These are phyloP conservation scores for Wickerhamomyces mucosus DNA, from an alignment of 805 yeast species.

Conservation along the genomic window DNA sequence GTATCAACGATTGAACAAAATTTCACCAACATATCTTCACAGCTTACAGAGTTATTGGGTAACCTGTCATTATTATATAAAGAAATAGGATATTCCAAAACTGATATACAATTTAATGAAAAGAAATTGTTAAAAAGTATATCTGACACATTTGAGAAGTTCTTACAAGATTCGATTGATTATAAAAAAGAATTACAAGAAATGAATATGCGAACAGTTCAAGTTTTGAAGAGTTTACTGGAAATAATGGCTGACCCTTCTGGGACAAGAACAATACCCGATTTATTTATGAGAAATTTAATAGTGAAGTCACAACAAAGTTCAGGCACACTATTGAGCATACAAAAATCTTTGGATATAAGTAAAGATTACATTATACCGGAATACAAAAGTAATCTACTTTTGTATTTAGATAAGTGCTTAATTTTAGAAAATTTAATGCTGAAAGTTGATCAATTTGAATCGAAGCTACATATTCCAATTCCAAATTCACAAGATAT, in stretches of 20 bases:
- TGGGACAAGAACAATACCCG: slow-evolving; percentile 31
- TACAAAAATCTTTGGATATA: slow-evolving; percentile 22
- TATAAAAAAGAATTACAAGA: slow-evolving; percentile 24
- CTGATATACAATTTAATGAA: slow-evolving; percentile 40
- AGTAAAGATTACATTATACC: slow-evolving; percentile 24
- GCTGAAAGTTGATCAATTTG: slow-evolving; percentile 7
- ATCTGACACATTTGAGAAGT: slow-evolving; percentile 38
- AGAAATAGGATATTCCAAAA: slow-evolving; percentile 45
- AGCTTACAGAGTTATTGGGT: slow-evolving; percentile 15
- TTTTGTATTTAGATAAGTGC: slow-evolving; percentile 13
- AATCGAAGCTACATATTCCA: neutral
- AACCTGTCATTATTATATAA: slow-evolving; percentile 37
- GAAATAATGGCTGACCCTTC: slow-evolving; percentile 25
- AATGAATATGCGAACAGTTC: slow-evolving; percentile 21
- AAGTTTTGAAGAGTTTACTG: slow-evolving; percentile 22
- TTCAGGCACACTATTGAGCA: slow-evolving; percentile 23
- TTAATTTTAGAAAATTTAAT: slow-evolving; percentile 3
- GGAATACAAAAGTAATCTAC: slow-evolving; percentile 22
- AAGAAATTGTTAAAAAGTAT: slow-evolving; percentile 38
- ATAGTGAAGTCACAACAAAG: slow-evolving; percentile 11
- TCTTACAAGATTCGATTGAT: slow-evolving; percentile 25
- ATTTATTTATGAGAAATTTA: slow-evolving; percentile 30
- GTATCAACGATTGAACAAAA: too few species aligned
- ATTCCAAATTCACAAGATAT: slow-evolving; percentile 14
- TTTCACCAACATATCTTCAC: too few species aligned